Evolutionary conservation across 2,329 filamentous ascomycete genomes (phyloP).

Genomic region (Tolypocladium cylindrosporum): DNA sequence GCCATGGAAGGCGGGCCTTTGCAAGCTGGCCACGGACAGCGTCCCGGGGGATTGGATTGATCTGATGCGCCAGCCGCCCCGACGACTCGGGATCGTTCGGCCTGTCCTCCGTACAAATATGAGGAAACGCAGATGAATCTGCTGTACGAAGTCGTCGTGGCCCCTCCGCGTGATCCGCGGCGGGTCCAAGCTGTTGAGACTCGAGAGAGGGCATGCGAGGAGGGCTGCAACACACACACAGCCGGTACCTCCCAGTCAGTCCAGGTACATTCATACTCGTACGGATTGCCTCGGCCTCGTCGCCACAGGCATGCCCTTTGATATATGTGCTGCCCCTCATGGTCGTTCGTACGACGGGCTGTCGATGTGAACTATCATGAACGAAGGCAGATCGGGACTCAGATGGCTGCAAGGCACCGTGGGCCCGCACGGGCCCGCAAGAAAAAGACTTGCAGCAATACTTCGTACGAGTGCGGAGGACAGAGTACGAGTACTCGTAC

Average conservation of each 20-base stretch:
- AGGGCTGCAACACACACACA: not conserved
- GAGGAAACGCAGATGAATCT: not conserved
- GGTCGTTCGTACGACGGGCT: not conserved
- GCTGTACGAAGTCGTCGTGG: not conserved
- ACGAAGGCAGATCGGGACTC: not conserved
- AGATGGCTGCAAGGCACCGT: slow-evolving; percentile 1
- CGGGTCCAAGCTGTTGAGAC: not conserved
- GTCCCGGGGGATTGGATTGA: slow-evolving; percentile 10
- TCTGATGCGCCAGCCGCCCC: slow-evolving; percentile 4
- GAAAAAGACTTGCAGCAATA: not conserved
- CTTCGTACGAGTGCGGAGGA: not conserved
- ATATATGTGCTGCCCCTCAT: not conserved
- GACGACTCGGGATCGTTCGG: not conserved
- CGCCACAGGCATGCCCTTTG: not conserved
- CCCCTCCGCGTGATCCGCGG: not conserved
- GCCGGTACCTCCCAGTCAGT: not conserved
- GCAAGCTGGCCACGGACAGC: slow-evolving; percentile 1
- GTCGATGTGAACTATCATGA: not conserved
- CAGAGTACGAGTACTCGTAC: not conserved
- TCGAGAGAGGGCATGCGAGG: not conserved
- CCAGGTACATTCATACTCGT: not conserved
- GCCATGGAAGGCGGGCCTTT: not conserved
- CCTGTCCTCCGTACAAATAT: no score
- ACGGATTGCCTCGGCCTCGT: no score
- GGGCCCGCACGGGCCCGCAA: not conserved